Conservation (phyloP, 2,329 filamentous ascomycete species). For the Ophiocordyceps sinensis region DNA sequence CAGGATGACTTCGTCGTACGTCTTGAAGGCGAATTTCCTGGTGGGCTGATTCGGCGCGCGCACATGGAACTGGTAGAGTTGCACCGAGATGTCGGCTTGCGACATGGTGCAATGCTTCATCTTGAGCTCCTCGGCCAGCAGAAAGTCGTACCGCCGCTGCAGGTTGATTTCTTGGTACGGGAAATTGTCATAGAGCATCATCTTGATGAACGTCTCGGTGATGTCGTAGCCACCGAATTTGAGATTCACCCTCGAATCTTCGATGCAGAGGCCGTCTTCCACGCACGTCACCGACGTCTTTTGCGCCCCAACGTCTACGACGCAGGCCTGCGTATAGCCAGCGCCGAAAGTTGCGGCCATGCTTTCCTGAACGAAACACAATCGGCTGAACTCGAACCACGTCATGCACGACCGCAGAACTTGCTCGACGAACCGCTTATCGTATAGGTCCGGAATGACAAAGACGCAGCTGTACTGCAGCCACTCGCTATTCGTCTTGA, state of each 20-base stretch:
- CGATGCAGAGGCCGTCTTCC: constrained; percentile 87
- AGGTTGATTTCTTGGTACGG: constrained; percentile 93
- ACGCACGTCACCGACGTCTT: constrained; percentile 97
- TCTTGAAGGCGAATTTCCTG: constrained; percentile 88
- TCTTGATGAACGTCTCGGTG: constrained; percentile 88
- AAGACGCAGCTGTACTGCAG: constrained; percentile 92
- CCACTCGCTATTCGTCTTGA: constrained; percentile 68
- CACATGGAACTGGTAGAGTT: constrained; percentile 80
- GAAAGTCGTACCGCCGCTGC: constrained; percentile 75
- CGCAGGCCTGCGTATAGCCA: constrained; percentile 84
- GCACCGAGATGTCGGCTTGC: constrained; percentile 77
- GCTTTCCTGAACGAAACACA: constrained; percentile 94
- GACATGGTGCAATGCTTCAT: constrained; percentile 85
- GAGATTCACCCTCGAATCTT: constrained; percentile 87
- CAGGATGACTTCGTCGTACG: constrained; percentile 91
- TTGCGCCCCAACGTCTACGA: constrained; percentile 91
- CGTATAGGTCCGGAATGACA: constrained; percentile 91
- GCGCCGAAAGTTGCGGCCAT: constrained; percentile 90
- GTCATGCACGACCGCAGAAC: constrained; percentile 73
- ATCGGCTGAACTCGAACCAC: constrained; percentile 76
- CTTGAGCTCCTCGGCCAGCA: constrained; percentile 91
- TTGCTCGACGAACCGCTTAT: constrained; percentile 80
- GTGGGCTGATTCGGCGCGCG: constrained; percentile 80
- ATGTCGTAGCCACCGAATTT: constrained; percentile 90
- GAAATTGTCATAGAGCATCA: constrained; percentile 95